Base-by-base conservation (phyloP, 169 alveolate species). In the Cryptosporidium muris region DNA sequence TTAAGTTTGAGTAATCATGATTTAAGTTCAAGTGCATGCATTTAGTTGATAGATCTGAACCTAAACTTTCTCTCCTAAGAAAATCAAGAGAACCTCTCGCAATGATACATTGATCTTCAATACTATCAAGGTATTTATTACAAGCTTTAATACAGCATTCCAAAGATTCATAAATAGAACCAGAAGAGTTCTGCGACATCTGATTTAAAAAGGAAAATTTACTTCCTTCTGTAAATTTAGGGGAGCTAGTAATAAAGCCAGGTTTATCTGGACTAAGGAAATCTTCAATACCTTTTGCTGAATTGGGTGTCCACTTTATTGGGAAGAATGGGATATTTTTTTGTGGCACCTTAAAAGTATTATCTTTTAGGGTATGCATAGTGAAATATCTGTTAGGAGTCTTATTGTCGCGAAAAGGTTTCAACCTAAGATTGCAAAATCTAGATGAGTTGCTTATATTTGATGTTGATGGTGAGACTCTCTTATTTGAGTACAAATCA, bases 91-190 rank as follows among this genome's bases (percentile, higher is more conserved):
- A 74, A 1, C 68, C 74, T 3, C 48, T 38, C 2, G 67, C 67
- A 45, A 74, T 74, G 11, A 58, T 49, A 42, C 85, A 74, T 54
- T 58, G 63, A 16, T 74, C 85, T 2, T 45, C n/a, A 12, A 74
- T 74, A 40, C 85, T 74, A 9, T 74, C 85, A 25, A 74, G 60
- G 7, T 64, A 43, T 45, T 74, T 68, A 47, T 47, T 12, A 45
- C 85, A 74, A 74, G 14, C 47, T 3, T 14, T 8, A 14, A 74
- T 36, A 45, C 38, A 2, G 25, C 58, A 11, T 16, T 66, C 54
- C 48, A 54, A 6, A 12, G 14, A 53, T 36, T 66, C 80, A 1
- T 5, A 5, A 9, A 42, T 40, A n/a, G 49, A 51, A 53, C 7
- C 4, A 9, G 63, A 53, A 53, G 14, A 53, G 9, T 53, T 53